Evolutionary conservation across 495 filamentous ascomycete genomes (phyloP).

Genomic region (Lophium mytilinum): DNA sequence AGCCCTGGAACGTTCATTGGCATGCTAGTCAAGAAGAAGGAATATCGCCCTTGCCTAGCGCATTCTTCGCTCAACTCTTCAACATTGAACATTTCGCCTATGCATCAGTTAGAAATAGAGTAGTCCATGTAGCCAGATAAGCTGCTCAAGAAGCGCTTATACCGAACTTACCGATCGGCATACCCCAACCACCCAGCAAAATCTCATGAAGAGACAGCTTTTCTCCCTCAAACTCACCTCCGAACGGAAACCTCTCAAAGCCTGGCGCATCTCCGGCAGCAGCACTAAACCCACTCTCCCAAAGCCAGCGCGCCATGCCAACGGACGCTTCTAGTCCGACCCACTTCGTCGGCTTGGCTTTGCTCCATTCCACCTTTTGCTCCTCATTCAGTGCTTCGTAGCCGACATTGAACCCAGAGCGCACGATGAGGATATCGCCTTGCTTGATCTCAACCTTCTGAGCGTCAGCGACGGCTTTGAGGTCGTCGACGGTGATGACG

Average conservation of each 20-base stretch:
- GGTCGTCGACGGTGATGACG: neutral
- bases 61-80: too few species aligned
- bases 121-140: too few species aligned
- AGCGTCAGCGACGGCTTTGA: slow-evolving; percentile 36
- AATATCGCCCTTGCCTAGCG: too few species aligned
- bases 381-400: neutral
- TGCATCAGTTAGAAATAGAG: too few species aligned
- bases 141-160: too few species aligned
- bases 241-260: slow-evolving; percentile 15
- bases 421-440: slow-evolving; percentile 48
- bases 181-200: neutral
- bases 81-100: too few species aligned
- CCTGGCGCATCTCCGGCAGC: slow-evolving; percentile 27
- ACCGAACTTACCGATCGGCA: neutral
- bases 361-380: slow-evolving; percentile 25
- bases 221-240: neutral
- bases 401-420: slow-evolving; percentile 20
- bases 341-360: slow-evolving; percentile 32
- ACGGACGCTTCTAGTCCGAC: slow-evolving; percentile 43
- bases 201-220: neutral
- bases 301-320: slow-evolving; percentile 29
- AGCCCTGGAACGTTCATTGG: too few species aligned
- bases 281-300: slow-evolving; percentile 26
- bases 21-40: too few species aligned
- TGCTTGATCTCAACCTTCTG: slow-evolving; percentile 42